Evolutionary conservation across 352 stramenopile species (phyloP), one percentile per base, ranked within the genome.

Genomic region (Pythium dissotocum): DNA sequence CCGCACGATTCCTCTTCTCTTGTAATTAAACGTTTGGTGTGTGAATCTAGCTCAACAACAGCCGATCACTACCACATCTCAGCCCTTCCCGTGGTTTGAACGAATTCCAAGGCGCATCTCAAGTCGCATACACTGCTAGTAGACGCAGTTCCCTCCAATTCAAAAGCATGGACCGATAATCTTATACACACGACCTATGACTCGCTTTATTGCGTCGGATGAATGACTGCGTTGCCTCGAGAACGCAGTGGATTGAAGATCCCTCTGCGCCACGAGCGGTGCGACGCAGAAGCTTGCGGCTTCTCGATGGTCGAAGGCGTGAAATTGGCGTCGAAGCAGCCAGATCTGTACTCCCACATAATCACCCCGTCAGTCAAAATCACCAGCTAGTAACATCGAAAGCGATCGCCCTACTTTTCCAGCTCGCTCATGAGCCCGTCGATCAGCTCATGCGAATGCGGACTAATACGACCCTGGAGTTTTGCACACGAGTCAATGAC

Each of bases 271-370:
- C 42, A 65, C 14, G 49, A 56, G 1, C 48, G 24, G 16, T 56
- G 57, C 26, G 14, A 35, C 3, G 33, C 18, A 44, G 54, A 26
- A 21, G 51, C 21, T 18, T 67, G 56, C 6, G 21, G 69, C 59
- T 89, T 88, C 14, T 66, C 65, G 33, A 88, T 75, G 24, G 74
- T 86, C 5, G 69, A 70, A 6, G 73, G 77, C 5, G 73, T 66
- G 53, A 75, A 85, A 30, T 76, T 59, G 51, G 86, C 73, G 54
- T 87, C 72, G 35, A 92, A 92, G 63, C 80, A 93, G 12, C 67
- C 82, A 6, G 51, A 48, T 14, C 82, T 91, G 56, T 5, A 32
- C 6, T n/a, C 8, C 21, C 21, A 24, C 68, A 30, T 36, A 40
- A 14, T 61, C 24, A 67, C 14, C 63, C 5, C 48, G 16, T 16